A percentile compares a stretch with the other conserved stretches of the same genome.
These are phyloP conservation scores for Ambrosia trifida DNA, from an alignment of 129 eudicot species.

Conservation along the genomic window DNA sequence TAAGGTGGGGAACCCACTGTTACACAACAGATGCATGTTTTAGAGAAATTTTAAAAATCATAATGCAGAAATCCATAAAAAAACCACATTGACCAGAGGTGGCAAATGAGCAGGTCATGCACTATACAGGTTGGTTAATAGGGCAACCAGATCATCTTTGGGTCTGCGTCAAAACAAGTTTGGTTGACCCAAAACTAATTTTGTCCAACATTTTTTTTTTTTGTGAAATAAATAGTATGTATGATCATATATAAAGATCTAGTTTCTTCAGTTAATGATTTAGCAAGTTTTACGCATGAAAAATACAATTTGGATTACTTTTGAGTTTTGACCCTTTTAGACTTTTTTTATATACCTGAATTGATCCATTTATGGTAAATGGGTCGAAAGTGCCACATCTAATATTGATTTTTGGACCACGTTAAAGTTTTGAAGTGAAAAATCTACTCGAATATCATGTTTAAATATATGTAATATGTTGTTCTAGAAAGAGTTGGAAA, in stretches of 20 bases:
- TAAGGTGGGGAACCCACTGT: conserved; percentile 94
- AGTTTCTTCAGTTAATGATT: not conserved
- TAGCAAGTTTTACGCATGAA: not conserved
- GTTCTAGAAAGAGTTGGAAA: conserved; percentile 19
- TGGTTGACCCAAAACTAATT: not conserved
- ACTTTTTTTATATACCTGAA: not conserved
- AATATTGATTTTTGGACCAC: not conserved
- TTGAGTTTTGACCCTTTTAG: not conserved
- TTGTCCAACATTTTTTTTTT: not conserved
- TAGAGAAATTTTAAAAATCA: conserved; percentile 8
- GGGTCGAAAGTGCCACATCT: not conserved
- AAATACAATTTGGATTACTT: not conserved
- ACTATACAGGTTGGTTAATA: not conserved
- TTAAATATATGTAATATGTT: conserved; percentile 3
- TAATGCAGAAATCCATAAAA: not conserved
- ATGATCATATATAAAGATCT: not conserved
- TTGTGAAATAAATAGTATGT: not conserved
- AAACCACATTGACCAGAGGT: not conserved
- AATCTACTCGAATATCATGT: not conserved
- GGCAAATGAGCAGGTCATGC: not conserved
- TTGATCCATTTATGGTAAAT: conserved; percentile 3
- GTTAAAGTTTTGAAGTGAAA: not conserved
- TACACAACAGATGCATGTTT: conserved; percentile 24
- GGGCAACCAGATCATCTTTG: not conserved
- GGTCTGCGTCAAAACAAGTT: not conserved